Percentiles rank a stretch among this genome's conserved stretches.
Conservation (phyloP, 2,329 filamentous ascomycete species). For the Colletotrichum sp. region DNA sequence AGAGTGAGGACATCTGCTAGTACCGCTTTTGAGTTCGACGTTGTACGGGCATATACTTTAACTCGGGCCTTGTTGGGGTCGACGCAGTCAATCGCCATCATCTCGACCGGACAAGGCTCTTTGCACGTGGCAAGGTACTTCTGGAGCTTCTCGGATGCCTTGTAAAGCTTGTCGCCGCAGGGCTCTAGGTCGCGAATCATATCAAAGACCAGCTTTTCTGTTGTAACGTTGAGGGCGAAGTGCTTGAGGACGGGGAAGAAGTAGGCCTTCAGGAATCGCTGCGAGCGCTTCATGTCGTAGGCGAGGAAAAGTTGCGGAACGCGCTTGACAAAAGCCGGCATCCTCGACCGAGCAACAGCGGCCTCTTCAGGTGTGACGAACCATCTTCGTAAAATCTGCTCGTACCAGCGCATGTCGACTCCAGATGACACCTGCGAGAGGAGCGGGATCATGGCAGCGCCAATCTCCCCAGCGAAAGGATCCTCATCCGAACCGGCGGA, state of each 20-base stretch:
- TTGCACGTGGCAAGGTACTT: constrained; percentile 15
- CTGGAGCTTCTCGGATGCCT: constrained; percentile 19
- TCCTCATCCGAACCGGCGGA: background rate
- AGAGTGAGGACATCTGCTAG: constrained; percentile 26
- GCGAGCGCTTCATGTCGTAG: constrained; percentile 23
- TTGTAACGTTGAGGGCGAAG: constrained; percentile 20
- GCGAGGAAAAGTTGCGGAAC: constrained; percentile 26
- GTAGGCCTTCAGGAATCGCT: constrained; percentile 24
- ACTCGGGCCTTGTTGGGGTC: constrained; percentile 24
- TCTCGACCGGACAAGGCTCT: constrained; percentile 21
- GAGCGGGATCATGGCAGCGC: background rate
- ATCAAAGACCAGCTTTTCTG: constrained; percentile 22
- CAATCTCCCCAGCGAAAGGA: constrained; percentile 2
- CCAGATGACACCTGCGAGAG: constrained; percentile 4
- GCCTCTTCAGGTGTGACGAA: constrained; percentile 9
- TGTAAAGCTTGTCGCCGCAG: constrained; percentile 5
- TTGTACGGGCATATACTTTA: constrained; percentile 26
- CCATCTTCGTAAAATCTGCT: constrained; percentile 2
- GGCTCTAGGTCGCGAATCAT: constrained; percentile 23
- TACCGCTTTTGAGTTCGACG: constrained; percentile 20
- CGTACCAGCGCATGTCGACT: constrained; percentile 11
- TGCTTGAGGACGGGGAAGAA: constrained; percentile 26
- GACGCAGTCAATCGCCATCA: constrained; percentile 27
- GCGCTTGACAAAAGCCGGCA: background rate
- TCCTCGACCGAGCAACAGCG: background rate